Conservation (phyloP, 2,329 filamentous ascomycete genomes). For the Leptographium galeiforme region DNA sequence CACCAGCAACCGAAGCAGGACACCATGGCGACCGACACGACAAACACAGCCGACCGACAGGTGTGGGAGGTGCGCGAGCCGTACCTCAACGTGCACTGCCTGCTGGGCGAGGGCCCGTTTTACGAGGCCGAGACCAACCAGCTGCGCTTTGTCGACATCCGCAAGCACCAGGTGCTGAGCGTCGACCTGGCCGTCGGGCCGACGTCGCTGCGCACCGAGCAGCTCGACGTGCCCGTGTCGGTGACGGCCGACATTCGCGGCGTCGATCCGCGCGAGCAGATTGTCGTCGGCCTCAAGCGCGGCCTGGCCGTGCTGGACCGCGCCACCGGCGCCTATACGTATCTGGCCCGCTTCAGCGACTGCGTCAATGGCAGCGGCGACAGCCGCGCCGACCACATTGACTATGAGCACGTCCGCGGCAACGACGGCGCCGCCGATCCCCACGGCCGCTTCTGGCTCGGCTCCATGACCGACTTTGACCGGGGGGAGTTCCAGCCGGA, state of each 20-base stretch:
- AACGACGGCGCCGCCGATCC: conserved; percentile 79
- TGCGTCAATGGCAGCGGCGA: conserved; percentile 7
- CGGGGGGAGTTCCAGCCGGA: conserved; percentile 45
- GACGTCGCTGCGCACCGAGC: conserved; percentile 45
- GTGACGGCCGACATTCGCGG: conserved; percentile 72
- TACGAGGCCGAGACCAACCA: conserved; percentile 52
- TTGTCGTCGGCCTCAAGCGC: conserved; percentile 68
- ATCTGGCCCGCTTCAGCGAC: conserved; percentile 35
- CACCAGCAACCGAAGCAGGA: background rate
- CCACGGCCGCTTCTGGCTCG: conserved; percentile 71
- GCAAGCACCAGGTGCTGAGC: conserved; percentile 58
- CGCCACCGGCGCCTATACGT: conserved; percentile 37
- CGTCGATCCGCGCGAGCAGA: conserved; percentile 44
- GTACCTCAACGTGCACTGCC: conserved; percentile 50
- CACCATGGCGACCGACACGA: background rate
- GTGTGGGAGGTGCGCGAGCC: conserved; percentile 38
- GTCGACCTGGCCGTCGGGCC: conserved; percentile 53
- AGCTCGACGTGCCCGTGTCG: conserved; percentile 40
- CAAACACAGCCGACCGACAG: conserved; percentile 19
- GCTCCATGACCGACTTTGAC: conserved; percentile 67
- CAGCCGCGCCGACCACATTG: conserved; percentile 1
- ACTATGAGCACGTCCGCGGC: conserved; percentile 45
- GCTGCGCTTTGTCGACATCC: conserved; percentile 74
- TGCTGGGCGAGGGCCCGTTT: conserved; percentile 61
- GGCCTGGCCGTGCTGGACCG: conserved; percentile 70